These are phyloP conservation scores for Pseudoneurospora amorphoporcata DNA, from an alignment of 495 filamentous ascomycete species.

Conservation along the genomic window DNA sequence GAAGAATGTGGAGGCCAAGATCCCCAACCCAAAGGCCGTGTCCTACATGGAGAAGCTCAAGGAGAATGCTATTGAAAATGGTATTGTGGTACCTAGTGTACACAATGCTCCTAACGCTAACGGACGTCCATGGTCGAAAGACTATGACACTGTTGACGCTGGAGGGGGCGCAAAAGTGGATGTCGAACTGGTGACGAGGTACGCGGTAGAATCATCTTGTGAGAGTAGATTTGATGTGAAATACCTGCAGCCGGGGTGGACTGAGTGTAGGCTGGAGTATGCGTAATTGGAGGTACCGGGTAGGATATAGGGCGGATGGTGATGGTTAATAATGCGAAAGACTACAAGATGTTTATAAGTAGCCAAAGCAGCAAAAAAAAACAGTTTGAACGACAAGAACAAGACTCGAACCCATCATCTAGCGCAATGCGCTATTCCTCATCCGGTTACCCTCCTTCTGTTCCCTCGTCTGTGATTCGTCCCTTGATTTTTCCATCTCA, in stretches of 20 bases:
- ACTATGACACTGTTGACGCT: slow-evolving; percentile 29
- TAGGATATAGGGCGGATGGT: neutral
- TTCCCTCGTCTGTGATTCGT: neutral
- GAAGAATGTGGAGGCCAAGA: slow-evolving; percentile 29
- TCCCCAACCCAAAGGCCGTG: slow-evolving; percentile 38
- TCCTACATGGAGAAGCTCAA: slow-evolving; percentile 49
- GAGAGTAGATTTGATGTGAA: slow-evolving; percentile 15
- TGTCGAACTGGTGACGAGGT: slow-evolving; percentile 11
- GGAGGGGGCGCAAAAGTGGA: slow-evolving; percentile 25
- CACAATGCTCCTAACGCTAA: slow-evolving; percentile 37
- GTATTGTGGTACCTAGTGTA: slow-evolving; percentile 43
- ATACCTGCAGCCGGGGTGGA: slow-evolving; percentile 19
- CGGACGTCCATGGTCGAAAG: slow-evolving; percentile 34
- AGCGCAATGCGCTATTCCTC: neutral
- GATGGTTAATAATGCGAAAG: neutral
- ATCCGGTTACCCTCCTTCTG: neutral
- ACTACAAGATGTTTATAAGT: too few species aligned
- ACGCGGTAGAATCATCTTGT: slow-evolving; percentile 14
- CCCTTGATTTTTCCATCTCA: neutral
- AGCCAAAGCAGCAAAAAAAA: too few species aligned
- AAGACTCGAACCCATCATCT: neutral
- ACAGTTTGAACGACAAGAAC: neutral
- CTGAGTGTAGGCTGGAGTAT: slow-evolving; percentile 4
- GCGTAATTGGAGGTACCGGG: neutral
- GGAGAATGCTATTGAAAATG: slow-evolving; percentile 37